A percentile compares a stretch with the other conserved stretches of the same genome.
Evolutionary conservation across 371 early-diverging fungal genomes (phyloP).

Genomic region (Haplosporangium sp.): DNA sequence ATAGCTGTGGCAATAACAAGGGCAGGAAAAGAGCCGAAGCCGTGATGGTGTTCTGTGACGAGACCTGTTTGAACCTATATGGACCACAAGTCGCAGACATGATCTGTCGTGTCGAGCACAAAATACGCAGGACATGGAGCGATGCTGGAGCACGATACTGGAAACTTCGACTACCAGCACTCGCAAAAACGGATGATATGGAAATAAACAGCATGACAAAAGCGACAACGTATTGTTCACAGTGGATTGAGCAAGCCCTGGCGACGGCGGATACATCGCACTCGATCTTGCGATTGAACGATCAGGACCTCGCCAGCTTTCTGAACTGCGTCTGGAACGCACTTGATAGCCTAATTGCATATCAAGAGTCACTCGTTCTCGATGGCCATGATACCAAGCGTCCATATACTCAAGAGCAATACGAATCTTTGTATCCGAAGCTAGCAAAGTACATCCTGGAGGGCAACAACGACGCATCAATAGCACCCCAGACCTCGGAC

Average conservation of each 20-base stretch:
- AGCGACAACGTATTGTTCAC: conserved; percentile 2
- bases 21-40: conserved; percentile 3
- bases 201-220: not conserved
- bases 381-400: not conserved
- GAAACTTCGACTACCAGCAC: not conserved
- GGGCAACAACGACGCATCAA: conserved; percentile 10
- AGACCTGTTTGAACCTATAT: conserved; percentile 16
- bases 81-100: conserved; percentile 15
- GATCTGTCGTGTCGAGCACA: conserved; percentile 39
- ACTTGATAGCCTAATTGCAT: conserved; percentile 19
- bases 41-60: conserved; percentile 47
- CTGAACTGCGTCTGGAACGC: conserved; percentile 30
- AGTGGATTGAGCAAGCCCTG: conserved; percentile 18
- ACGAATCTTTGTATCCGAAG: conserved; percentile 19
- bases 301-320: conserved; percentile 20
- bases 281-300: conserved; percentile 7
- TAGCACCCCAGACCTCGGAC: conserved; percentile 32
- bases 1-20: not conserved
- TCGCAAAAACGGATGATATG: not conserved
- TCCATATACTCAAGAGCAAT: conserved; percentile 7
- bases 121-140: conserved; percentile 38
- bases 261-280: conserved; percentile 4
- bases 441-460: conserved; percentile 19
- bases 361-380: conserved; percentile 23
- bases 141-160: conserved; percentile 6